Percentiles rank a stretch among this genome's conserved stretches.
Conservation (phyloP, 2,329 filamentous ascomycete species). For the Ophiostoma angusticollis region DNA sequence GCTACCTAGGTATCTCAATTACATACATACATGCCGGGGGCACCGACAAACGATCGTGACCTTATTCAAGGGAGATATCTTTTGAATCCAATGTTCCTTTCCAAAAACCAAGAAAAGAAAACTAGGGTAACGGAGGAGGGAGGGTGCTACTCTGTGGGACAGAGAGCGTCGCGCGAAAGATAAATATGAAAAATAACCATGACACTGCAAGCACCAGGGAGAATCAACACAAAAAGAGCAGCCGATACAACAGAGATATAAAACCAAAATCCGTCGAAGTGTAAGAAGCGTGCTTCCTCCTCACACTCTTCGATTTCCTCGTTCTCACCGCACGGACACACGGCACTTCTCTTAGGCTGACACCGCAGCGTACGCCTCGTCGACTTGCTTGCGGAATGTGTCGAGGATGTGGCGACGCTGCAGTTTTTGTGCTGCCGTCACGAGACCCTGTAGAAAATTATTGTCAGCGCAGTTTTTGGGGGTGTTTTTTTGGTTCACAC, state of each 20-base stretch:
- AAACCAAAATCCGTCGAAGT: background rate
- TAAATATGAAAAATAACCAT: background rate
- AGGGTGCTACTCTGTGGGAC: too few relatives aligned
- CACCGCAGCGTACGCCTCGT: slow-evolving; percentile 40
- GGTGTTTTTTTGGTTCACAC: too few relatives aligned
- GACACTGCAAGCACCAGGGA: background rate
- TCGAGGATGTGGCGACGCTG: slow-evolving; percentile 55
- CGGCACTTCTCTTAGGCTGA: background rate
- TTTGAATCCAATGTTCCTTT: too few relatives aligned
- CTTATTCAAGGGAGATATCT: background rate
- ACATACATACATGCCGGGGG: too few relatives aligned
- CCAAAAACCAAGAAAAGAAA: slow-evolving; percentile 1
- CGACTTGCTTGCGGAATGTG: slow-evolving; percentile 48
- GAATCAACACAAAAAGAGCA: slow-evolving; percentile 1
- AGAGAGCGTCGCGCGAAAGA: too few relatives aligned
- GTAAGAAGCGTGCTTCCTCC: background rate
- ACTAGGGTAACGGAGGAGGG: too few relatives aligned
- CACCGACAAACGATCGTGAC: too few relatives aligned
- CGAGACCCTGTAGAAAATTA: slow-evolving; percentile 36
- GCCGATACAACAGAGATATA: background rate
- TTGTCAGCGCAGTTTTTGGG: background rate
- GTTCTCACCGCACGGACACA: background rate
- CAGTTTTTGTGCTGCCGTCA: slow-evolving; percentile 60
- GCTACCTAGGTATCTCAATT: too few relatives aligned
- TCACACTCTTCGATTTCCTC: too few relatives aligned